Base-by-base conservation (phyloP, 2,329 filamentous ascomycete genomes). In the Biscogniauxia sp. region DNA sequence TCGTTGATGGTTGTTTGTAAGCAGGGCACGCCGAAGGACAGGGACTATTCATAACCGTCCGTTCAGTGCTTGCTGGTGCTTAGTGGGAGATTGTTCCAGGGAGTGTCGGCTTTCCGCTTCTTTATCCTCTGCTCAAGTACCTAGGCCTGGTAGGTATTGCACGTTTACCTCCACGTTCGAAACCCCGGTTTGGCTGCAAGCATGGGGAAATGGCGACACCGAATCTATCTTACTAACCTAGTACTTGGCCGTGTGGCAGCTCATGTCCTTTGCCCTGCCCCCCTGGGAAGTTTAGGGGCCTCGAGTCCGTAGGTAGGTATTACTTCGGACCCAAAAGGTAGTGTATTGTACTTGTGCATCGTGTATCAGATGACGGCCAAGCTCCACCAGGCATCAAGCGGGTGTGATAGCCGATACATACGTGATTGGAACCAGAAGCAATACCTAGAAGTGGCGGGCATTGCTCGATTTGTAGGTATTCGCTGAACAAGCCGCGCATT, bases 321-420 rank as follows among this genome's bases (percentile, higher is more conserved):
- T 50, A 25, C 26, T 45, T 55, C 32, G 37, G 32, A 32, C 20
- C 9, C 54, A n/a, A n/a, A 50, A 20, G 54, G 54, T 6, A 55
- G n/a, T n/a, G n/a, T 23, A 23, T 23, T 23, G 23, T 23, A 23
- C 23, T 20, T 55, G 13, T 15, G 54, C 17, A 26, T 26, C 45
- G 20, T n/a, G 54, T 60, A 61, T 64, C 64, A 61, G 57, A 57
- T 62, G 61, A 66, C 50, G 53, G 56, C 55, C 60, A 56, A 62
- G 64, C 62, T 64, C 59, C 53, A 51, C 60, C 19, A 23, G 64
- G 45, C 52, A 17, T 56, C 53, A 54, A 56, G 59, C 51, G 61
- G 63, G 65, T 67, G 65, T 64, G 63, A 63, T 58, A 26, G 59
- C 23, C 45, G 23, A 56, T 58, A 59, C 61, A 64, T 64, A 50